Base-by-base conservation (phyloP, 2,329 filamentous ascomycete species). In the Capronia epimyces region DNA sequence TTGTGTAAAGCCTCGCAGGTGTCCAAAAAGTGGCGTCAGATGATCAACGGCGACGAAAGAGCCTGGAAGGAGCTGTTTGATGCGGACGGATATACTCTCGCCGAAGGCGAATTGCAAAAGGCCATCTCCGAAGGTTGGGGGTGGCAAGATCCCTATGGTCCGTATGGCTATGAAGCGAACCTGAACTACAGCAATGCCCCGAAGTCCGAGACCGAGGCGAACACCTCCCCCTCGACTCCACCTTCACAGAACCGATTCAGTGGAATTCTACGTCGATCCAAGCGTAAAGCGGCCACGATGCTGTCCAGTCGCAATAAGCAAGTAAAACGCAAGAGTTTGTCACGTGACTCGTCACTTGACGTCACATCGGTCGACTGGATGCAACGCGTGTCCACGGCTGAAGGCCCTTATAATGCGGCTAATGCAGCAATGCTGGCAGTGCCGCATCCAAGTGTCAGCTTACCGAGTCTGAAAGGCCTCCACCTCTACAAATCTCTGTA, bases 401-500 rank as follows among this genome's bases (percentile, higher is more conserved):
- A 94, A 63, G 91, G 90, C 0, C 90, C 91, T 1, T 84, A 90
- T 59, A 89, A 87, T 45, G 88, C 87, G 45, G 91, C 91, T 24
- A 89, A 82, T 63, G 86, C 88, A 49, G 93, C 93, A n/a, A 84
- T 84, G 2, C 66, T 83, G 25, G 87, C 89, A 8, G 83, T 96
- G 12, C 87, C 89, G 1, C 86, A 91, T 63, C 89, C 89, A 5
- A 79, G 85, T 37, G 74, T 95, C 34, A 90, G 90, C 10, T 69
- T 97, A 3, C 75, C 87, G 2, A 86, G 83, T 61, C 73, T 98
- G 27, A 82, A 86, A 40, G 86, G 85, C 61, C 79, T 97, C 52
- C 93, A 97, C 67, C 80, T 98, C 1, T 97, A 88, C 79, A 98
- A 98, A 68, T 95, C 91, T 0, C 79, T 98, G 3, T 98, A 97